Base-by-base conservation (phyloP, 2,329 filamentous ascomycete species). In the Cordyceps sp. region DNA sequence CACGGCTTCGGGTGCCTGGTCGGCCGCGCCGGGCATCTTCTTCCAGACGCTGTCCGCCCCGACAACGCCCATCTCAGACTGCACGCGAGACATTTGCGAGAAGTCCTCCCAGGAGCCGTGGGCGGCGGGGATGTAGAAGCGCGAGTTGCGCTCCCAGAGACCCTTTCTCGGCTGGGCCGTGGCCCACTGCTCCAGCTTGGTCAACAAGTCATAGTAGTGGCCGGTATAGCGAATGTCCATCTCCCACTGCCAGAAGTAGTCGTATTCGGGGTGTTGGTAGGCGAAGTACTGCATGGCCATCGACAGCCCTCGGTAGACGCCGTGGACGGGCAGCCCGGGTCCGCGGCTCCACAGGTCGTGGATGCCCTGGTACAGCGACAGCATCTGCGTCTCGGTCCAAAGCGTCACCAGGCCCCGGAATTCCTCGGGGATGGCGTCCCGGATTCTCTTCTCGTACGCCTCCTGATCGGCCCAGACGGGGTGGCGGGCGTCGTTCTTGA, bases 231-330 rank as follows among this genome's bases (percentile, higher is more conserved):
- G 76, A 28, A 86, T 73, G 46, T 93, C 85, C 77, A 93, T 88
- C 53, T 93, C 85, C 82, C 85, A 92, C 42, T 93, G 82, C 85
- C 85, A 93, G 54, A 85, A 84, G 56, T 75, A 82, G 30, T 92
- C 83, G 47, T 86, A 93, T 51, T 93, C 85, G 1, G 82, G 80
- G 53, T 93, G 85, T 45, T 73, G 69, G 47, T 86, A 75, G 6
- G 86, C 82, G 50, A 96, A 96, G 53, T 88, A 81, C 48, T 94
- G 86, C 61, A 96, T 76, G 0, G 86, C 84, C 83, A 96, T 93
- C 45, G 85, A 84, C 9, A 90, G 72, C 33, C 83, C 86, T 32
- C 90, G 79, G 57, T 96, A 96, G 8, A 92, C 84, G 14, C 86
- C 86, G 50, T 96, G 86, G 1, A 93, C 74, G 2, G 82, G 80